phyloP scores from a whole-genome alignment of 139 green algal species.

The Chlamydomonas asymmetrica region DNA sequence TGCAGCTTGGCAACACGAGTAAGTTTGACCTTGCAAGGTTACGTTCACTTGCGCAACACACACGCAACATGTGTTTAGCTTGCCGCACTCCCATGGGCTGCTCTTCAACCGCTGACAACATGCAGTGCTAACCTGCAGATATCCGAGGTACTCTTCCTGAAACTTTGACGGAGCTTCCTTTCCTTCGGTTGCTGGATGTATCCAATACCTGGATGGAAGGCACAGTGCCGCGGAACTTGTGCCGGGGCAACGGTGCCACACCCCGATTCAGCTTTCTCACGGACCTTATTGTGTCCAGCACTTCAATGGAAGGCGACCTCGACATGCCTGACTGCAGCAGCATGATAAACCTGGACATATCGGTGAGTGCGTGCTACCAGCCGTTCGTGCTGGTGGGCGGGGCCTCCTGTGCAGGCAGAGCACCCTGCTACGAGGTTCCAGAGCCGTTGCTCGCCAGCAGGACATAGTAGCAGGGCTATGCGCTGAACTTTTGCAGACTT shows the following conservation, averaged over 20 bases:
- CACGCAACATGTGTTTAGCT: too few relatives aligned
- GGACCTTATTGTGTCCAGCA: conserved; percentile 25
- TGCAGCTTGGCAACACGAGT: not conserved
- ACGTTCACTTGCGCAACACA: not conserved
- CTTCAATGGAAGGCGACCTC: not conserved
- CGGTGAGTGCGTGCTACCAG: conserved; percentile 9
- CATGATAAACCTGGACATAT: conserved; percentile 11
- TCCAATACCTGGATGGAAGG: conserved; percentile 11
- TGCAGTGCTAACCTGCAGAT: not conserved
- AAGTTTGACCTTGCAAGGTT: not conserved
- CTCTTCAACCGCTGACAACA: not conserved
- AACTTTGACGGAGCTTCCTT: not conserved
- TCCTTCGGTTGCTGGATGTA: conserved; percentile 15
- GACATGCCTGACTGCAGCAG: not conserved
- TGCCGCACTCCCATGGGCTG: not conserved
- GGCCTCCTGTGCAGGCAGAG: not conserved
- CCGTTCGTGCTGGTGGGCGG: not conserved
- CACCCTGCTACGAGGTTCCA: not conserved
- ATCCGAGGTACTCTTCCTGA: not conserved
- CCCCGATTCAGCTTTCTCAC: not conserved
- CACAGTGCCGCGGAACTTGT: conserved; percentile 7
- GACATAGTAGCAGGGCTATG: not conserved
- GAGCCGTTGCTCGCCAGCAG: not conserved
- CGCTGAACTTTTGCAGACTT: not conserved
- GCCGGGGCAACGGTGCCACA: not conserved